Evolutionary conservation across 805 yeast genomes (phyloP).

Genomic region (Saccharomycopsis sp.): DNA sequence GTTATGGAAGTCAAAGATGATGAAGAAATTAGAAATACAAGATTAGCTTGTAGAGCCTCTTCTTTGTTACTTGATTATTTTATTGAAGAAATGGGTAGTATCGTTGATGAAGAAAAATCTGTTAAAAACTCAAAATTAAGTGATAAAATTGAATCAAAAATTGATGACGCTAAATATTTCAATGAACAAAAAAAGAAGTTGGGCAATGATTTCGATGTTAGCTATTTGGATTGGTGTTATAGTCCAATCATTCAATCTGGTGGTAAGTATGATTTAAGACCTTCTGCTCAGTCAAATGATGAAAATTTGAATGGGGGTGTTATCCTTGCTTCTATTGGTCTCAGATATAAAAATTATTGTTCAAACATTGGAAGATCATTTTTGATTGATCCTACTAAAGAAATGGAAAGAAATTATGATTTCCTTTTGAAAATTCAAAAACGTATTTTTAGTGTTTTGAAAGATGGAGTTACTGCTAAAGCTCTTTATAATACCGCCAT

Average conservation of each 20-base stretch:
- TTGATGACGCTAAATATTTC: constrained; percentile 69
- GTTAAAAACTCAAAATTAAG: constrained; percentile 64
- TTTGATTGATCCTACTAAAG: constrained; percentile 77
- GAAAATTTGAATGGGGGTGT: constrained; percentile 64
- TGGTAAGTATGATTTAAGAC: constrained; percentile 71
- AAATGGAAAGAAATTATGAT: constrained; percentile 71
- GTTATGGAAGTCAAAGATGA: constrained; percentile 70
- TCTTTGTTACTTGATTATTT: constrained; percentile 71
- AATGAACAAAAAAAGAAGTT: constrained; percentile 40
- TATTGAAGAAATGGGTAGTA: constrained; percentile 77
- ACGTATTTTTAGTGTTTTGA: constrained; percentile 49
- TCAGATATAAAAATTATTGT: constrained; percentile 82
- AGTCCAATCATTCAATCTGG: constrained; percentile 88
- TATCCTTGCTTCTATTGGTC: constrained; percentile 73
- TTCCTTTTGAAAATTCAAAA: constrained; percentile 61
- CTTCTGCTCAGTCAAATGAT: constrained; percentile 68
- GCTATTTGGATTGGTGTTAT: constrained; percentile 84
- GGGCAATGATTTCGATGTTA: constrained; percentile 64
- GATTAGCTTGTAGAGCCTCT: constrained; percentile 68
- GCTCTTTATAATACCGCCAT: constrained; percentile 56
- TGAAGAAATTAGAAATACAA: constrained; percentile 55
- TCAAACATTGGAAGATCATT: constrained; percentile 83
- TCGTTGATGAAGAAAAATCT: constrained; percentile 78
- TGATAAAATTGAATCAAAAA: constrained; percentile 68
- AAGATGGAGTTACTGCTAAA: constrained; percentile 58